Base-by-base conservation (phyloP, 805 yeast genomes). In the Candida schatavii region DNA sequence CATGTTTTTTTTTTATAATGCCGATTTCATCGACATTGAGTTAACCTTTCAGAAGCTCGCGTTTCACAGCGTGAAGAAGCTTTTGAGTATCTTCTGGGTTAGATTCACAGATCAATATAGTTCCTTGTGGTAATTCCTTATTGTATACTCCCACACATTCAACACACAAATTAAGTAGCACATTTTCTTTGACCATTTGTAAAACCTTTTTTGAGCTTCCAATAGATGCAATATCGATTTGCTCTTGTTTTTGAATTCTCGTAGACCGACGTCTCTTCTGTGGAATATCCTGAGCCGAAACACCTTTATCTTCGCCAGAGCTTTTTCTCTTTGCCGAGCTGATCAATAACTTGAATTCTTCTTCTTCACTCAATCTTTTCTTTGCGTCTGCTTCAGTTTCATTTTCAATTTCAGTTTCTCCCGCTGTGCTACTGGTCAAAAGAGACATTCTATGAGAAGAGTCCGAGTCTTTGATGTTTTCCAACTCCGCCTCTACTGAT, bases 251-350 rank as follows among this genome's bases (percentile, higher is more conserved):
- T 6, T 38, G 41, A n/a, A 38, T 38, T 14, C 43, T 26, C 14
- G 43, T 40, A 5, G 39, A 35, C 11, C 43, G 18, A 31, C 37
- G 41, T 26, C 43, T 35, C 19, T 38, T 38, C 10, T 19, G 15
- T 3, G 33, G 33, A 18, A 15, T 15, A 14, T 18, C 20, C 18
- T 32, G 35, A 17, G 15, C 37, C 5, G 14, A 14, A 21, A 21
- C 37, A 5, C 18, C 18, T 29, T 15, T 14, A 29, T 18, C 32
- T 29, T 29, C n/a, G n/a, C n/a, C n/a, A n/a, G n/a, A n/a, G n/a
- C n/a, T n/a, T 22, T 31, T 31, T 31, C 21, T 36, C 39, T 25
- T 36, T n/a, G 39, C 32, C 6, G 39, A 25, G 4, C 6, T 22
- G 13, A 38, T 31, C 18, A 38, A 19, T 21, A 20, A n/a, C 17